These are phyloP conservation scores for Tetracladium maxilliforme DNA, from an alignment of 2,329 filamentous ascomycete species.

Conservation along the genomic window DNA sequence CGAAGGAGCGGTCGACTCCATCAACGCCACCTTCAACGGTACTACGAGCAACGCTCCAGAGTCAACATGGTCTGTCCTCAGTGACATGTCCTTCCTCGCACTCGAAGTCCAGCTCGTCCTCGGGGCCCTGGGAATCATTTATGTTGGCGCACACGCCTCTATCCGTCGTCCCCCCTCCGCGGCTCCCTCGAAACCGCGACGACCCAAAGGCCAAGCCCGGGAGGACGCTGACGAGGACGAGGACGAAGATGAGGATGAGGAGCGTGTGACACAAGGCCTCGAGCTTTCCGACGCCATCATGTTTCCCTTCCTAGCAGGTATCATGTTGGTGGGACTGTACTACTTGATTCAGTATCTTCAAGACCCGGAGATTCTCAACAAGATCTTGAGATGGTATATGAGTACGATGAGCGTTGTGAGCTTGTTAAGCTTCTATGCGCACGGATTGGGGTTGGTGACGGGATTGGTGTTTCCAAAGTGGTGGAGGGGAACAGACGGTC, in stretches of 20 bases:
- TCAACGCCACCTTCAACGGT: no score
- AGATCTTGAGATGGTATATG: conserved; percentile 73
- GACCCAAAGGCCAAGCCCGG: conserved; percentile 27
- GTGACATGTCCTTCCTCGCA: no score
- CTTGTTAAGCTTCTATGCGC: no score
- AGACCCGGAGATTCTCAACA: conserved; percentile 69
- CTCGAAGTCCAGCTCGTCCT: conserved; percentile 44
- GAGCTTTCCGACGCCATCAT: conserved; percentile 68
- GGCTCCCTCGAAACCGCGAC: conserved; percentile 37
- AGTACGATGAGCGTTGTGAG: no score
- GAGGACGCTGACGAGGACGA: conserved; percentile 25
- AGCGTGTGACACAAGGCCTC: conserved; percentile 52
- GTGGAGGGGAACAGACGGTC: conserved; percentile 22
- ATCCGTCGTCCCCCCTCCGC: conserved; percentile 74
- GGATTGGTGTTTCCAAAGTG: no score
- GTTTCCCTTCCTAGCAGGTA: conserved; percentile 66
- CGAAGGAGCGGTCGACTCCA: no score
- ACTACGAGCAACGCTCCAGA: no score
- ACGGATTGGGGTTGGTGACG: no score
- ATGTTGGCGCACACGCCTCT: conserved; percentile 71
- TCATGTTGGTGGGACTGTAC: conserved; percentile 63
- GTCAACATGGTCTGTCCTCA: no score
- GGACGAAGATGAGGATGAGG: conserved; percentile 37
- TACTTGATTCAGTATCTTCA: conserved; percentile 80
- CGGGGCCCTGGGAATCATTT: conserved; percentile 71